phyloP scores from a whole-genome alignment of 2,329 filamentous ascomycete species.

The Ophiostoma perfectum region DNA sequence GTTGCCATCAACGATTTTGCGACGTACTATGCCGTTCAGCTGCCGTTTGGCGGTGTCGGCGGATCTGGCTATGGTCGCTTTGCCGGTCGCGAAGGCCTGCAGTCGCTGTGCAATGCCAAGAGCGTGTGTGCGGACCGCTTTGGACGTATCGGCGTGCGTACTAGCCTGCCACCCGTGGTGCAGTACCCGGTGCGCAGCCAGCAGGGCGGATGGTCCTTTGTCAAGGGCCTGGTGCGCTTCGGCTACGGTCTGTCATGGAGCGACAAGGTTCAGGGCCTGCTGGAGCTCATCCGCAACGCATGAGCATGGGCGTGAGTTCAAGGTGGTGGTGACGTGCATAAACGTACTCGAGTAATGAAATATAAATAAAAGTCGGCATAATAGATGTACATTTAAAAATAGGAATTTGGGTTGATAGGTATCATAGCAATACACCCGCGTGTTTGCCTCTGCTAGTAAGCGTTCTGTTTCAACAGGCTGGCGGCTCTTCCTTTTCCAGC shows the following conservation, averaged over 20 bases:
- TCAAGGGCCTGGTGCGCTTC: slow-evolving; percentile 54
- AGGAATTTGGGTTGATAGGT: neutral
- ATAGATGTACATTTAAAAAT: neutral
- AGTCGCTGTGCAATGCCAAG: slow-evolving; percentile 82
- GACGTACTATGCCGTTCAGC: slow-evolving; percentile 83
- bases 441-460: neutral
- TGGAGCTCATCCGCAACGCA: slow-evolving; percentile 24
- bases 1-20: slow-evolving; percentile 95
- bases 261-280: slow-evolving; percentile 22
- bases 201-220: slow-evolving; percentile 59
- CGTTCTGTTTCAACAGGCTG: too few species aligned
- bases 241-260: slow-evolving; percentile 47
- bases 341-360: too few species aligned
- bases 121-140: slow-evolving; percentile 73
- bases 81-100: slow-evolving; percentile 80
- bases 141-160: slow-evolving; percentile 58
- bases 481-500: too few species aligned
- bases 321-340: too few species aligned
- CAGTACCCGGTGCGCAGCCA: slow-evolving; percentile 73
- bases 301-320: neutral
- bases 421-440: neutral
- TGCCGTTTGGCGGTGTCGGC: slow-evolving; percentile 88
- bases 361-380: neutral
- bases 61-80: slow-evolving; percentile 92
- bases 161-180: slow-evolving; percentile 72